Conservation (phyloP, 805 yeast species). For the Schwanniomyces yamadae region DNA sequence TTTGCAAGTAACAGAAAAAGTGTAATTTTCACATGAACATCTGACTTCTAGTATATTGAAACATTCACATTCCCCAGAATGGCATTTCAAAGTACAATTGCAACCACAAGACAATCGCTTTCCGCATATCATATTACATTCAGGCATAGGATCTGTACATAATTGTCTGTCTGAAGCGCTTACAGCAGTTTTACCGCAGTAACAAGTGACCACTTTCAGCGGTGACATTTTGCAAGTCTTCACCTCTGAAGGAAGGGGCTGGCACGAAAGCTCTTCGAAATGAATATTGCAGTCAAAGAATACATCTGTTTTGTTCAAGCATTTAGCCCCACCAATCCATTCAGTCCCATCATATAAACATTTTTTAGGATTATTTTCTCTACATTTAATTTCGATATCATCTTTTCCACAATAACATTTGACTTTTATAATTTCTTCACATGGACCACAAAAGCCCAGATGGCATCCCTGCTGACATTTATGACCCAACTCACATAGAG, state of each 20-base stretch:
- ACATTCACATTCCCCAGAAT: slow-evolving; percentile 75
- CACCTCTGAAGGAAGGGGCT: slow-evolving; percentile 36
- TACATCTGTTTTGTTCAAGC: slow-evolving; percentile 43
- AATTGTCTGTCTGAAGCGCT: slow-evolving; percentile 44
- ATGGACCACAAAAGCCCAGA: slow-evolving; percentile 77
- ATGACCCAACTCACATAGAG: slow-evolving; percentile 67
- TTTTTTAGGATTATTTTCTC: slow-evolving; percentile 38
- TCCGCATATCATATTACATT: slow-evolving; percentile 65
- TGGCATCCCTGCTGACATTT: slow-evolving; percentile 65
- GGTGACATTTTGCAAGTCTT: slow-evolving; percentile 65
- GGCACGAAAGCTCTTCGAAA: slow-evolving; percentile 50
- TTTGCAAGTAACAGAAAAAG: slow-evolving; percentile 63
- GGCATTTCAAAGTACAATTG: slow-evolving; percentile 67
- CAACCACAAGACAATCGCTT: slow-evolving; percentile 72
- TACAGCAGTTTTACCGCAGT: slow-evolving; percentile 70
- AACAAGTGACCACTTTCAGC: slow-evolving; percentile 58
- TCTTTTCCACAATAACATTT: slow-evolving; percentile 78
- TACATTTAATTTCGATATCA: slow-evolving; percentile 42
- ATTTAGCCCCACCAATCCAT: slow-evolving; percentile 36
- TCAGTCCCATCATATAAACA: slow-evolving; percentile 18
- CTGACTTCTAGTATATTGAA: slow-evolving; percentile 45
- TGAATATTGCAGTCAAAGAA: slow-evolving; percentile 66
- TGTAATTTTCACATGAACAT: slow-evolving; percentile 63
- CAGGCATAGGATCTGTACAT: slow-evolving; percentile 80
- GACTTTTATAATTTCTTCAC: slow-evolving; percentile 48